These are phyloP conservation scores for Rheum nobile DNA, from an alignment of 148 eudicot species.

Conservation along the genomic window DNA sequence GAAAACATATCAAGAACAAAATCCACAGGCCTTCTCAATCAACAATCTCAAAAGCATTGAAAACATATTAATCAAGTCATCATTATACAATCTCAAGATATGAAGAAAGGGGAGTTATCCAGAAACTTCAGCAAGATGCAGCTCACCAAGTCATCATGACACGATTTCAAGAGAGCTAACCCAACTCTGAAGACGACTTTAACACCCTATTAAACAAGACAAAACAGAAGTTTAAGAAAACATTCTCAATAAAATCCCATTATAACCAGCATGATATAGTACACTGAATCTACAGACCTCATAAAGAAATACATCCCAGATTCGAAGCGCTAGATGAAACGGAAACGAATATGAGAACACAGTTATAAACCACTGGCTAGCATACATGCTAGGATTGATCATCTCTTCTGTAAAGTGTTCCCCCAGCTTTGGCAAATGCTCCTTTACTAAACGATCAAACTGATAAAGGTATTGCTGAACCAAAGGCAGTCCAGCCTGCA, in stretches of 20 bases:
- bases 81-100: background rate
- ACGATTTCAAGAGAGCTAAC: slow-evolving; percentile 73
- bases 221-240: background rate
- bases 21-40: background rate
- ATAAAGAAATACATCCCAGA: slow-evolving; percentile 92
- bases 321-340: slow-evolving; percentile 87
- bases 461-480: slow-evolving; percentile 93
- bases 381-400: slow-evolving; percentile 99
- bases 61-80: background rate
- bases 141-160: slow-evolving; percentile 89
- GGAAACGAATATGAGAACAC: slow-evolving; percentile 96
- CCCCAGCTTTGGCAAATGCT: slow-evolving; percentile 76
- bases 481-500: slow-evolving; percentile 90
- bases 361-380: slow-evolving; percentile 99
- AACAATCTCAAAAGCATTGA: background rate
- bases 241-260: background rate
- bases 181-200: slow-evolving; percentile 94
- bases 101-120: background rate
- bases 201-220: slow-evolving; percentile 47
- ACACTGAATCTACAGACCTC: slow-evolving; percentile 49
- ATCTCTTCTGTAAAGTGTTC: slow-evolving; percentile 89
- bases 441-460: slow-evolving; percentile 77
- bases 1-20: background rate
- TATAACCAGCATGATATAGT: background rate
- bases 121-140: background rate